A percentile compares a stretch with the other conserved stretches of the same genome.
Evolutionary conservation across 129 eudicot species (phyloP).

Genomic region (Gnaphalium uliginosum): DNA sequence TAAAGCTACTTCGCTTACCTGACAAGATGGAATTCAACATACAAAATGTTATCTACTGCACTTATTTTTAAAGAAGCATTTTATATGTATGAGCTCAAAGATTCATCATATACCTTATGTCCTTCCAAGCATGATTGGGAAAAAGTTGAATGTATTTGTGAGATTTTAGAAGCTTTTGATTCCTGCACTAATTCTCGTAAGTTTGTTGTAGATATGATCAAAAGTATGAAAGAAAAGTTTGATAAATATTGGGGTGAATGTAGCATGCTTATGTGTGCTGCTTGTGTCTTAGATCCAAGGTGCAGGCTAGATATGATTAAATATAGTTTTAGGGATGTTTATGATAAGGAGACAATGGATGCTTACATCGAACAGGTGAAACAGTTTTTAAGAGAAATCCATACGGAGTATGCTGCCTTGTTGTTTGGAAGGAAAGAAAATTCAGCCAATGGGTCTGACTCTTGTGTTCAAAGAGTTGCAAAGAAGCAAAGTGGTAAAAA

Average conservation of each 20-base stretch:
- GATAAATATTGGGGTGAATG: neutral
- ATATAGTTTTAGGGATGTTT: neutral
- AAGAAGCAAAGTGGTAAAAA: neutral
- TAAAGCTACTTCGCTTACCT: too few relatives aligned
- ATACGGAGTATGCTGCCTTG: neutral
- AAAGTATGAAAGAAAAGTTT: neutral
- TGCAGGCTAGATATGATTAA: neutral
- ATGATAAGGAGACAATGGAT: neutral
- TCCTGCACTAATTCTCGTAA: conserved; percentile 5
- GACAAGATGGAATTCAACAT: too few relatives aligned
- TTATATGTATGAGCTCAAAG: neutral
- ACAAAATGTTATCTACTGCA: too few relatives aligned
- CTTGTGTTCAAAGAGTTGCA: neutral
- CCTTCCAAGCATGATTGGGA: neutral
- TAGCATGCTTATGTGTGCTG: neutral
- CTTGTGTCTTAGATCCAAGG: conserved; percentile 1
- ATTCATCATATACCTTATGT: neutral
- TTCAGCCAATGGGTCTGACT: neutral
- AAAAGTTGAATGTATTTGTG: conserved; percentile 2
- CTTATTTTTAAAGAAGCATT: neutral
- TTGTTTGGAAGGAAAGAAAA: neutral
- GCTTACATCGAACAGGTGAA: neutral
- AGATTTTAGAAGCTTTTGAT: conserved; percentile 13
- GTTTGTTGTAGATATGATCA: neutral
- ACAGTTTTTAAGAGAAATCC: neutral